Conservation (phyloP, 768 basidiomycete species). For the Amanita jacksonii region DNA sequence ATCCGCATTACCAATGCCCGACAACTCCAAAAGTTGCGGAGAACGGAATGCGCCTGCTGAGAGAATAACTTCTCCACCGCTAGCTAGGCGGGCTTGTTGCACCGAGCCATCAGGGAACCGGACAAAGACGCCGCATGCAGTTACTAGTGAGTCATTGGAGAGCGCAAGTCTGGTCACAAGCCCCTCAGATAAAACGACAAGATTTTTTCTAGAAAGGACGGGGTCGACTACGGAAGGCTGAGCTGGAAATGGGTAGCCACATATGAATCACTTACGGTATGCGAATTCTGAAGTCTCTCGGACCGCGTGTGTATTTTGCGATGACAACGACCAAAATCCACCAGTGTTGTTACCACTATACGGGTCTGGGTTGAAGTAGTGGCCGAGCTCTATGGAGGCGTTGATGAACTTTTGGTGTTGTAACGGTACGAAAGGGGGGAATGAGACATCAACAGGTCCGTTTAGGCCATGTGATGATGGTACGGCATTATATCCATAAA, state of each 20-base stretch:
- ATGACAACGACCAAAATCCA: slow-evolving; percentile 19
- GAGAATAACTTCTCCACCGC: slow-evolving; percentile 20
- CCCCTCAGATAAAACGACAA: slow-evolving; percentile 17
- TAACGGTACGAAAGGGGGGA: slow-evolving; percentile 21
- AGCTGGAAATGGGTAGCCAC: not conserved
- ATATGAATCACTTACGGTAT: slow-evolving; percentile 15
- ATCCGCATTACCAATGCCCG: slow-evolving; percentile 49
- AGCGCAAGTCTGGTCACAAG: slow-evolving; percentile 16
- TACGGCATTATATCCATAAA: slow-evolving; percentile 17
- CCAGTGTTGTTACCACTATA: slow-evolving; percentile 21
- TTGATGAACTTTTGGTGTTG: slow-evolving; percentile 22
- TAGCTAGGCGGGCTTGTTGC: slow-evolving; percentile 11
- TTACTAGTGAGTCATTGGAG: slow-evolving; percentile 1
- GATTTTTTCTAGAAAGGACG: slow-evolving; percentile 14
- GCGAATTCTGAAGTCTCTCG: slow-evolving; percentile 24
- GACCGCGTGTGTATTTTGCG: slow-evolving; percentile 14
- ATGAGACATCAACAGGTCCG: slow-evolving; percentile 21
- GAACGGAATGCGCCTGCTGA: slow-evolving; percentile 21
- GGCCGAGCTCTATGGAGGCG: slow-evolving; percentile 23
- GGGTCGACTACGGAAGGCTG: slow-evolving; percentile 17
- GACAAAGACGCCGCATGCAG: slow-evolving; percentile 17
- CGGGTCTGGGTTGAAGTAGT: slow-evolving; percentile 20
- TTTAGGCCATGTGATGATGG: slow-evolving; percentile 16
- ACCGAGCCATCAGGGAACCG: slow-evolving; percentile 18
- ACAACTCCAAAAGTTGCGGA: slow-evolving; percentile 45